Conservation (phyloP, 192 early-diverging fungal genomes). For the Backusella macrospora region DNA sequence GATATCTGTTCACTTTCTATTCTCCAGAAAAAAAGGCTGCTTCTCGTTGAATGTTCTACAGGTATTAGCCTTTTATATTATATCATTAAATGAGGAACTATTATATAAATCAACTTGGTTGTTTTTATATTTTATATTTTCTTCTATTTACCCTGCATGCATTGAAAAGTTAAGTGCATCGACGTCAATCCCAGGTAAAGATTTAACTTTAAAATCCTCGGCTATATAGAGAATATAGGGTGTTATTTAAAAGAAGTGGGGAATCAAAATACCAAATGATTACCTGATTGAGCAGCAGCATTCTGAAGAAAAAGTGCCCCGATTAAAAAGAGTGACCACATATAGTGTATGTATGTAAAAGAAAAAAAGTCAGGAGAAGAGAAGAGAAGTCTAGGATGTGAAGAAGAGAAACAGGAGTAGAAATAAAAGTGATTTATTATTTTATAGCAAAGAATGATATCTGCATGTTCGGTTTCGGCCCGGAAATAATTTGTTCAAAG, state of each 20-base stretch:
- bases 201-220: conserved; percentile 44
- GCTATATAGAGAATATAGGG: conserved; percentile 15
- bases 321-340: not conserved
- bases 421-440: not conserved
- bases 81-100: not conserved
- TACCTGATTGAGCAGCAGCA: not conserved
- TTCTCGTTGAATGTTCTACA: conserved; percentile 41
- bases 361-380: not conserved
- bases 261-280: not conserved
- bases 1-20: conserved; percentile 32
- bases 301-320: not conserved
- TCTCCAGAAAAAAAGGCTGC: conserved; percentile 59
- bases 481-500: not conserved
- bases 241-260: not conserved
- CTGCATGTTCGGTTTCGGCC: not conserved
- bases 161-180: conserved; percentile 34
- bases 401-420: not conserved
- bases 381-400: not conserved
- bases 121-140: not conserved
- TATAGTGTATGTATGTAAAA: not conserved
- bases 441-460: not conserved
- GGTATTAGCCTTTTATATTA: conserved; percentile 34
- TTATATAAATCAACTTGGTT: not conserved
- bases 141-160: conserved; percentile 50
- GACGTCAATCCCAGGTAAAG: conserved; percentile 41